phyloP scores from a whole-genome alignment of 1,139 yeast species.

The Taiozyma sp. region DNA sequence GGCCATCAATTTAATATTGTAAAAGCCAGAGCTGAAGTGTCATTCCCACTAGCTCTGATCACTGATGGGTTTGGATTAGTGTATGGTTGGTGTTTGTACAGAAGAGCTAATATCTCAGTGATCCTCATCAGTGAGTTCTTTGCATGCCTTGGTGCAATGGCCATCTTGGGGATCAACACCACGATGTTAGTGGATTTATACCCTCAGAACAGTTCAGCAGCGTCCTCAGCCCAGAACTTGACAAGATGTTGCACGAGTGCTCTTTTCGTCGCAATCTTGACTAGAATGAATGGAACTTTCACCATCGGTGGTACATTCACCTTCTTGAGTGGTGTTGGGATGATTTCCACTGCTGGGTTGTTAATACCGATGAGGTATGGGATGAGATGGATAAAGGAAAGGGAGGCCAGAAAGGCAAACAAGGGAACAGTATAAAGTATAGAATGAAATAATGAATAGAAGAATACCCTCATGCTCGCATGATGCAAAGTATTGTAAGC shows the following conservation, averaged over 20 bases:
- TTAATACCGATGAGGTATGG: constrained; percentile 26
- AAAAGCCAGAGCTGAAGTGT: constrained; percentile 41
- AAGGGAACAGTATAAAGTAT: background rate
- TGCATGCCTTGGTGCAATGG: constrained; percentile 49
- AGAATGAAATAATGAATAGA: background rate
- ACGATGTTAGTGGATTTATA: constrained; percentile 59
- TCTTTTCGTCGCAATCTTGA: constrained; percentile 56
- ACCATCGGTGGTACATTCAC: constrained; percentile 64
- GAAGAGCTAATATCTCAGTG: constrained; percentile 44
- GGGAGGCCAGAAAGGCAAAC: constrained; percentile 3
- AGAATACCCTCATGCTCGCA: background rate
- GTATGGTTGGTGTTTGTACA: constrained; percentile 70
- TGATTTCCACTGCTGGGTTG: constrained; percentile 17
- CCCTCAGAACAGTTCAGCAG: constrained; percentile 56
- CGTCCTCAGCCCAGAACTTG: constrained; percentile 56
- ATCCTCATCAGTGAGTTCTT: constrained; percentile 53
- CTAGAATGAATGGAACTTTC: constrained; percentile 48
- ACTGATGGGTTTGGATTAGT: constrained; percentile 37
- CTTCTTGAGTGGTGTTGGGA: constrained; percentile 41
- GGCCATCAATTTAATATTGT: constrained; percentile 36
- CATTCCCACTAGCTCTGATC: constrained; percentile 32
- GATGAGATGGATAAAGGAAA: constrained; percentile 17
- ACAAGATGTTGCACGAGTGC: constrained; percentile 60
- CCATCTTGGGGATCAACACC: constrained; percentile 44
- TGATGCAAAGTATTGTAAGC: background rate